Conservation (phyloP, 352 stramenopile genomes). For the Phytophthora cryptogea region DNA sequence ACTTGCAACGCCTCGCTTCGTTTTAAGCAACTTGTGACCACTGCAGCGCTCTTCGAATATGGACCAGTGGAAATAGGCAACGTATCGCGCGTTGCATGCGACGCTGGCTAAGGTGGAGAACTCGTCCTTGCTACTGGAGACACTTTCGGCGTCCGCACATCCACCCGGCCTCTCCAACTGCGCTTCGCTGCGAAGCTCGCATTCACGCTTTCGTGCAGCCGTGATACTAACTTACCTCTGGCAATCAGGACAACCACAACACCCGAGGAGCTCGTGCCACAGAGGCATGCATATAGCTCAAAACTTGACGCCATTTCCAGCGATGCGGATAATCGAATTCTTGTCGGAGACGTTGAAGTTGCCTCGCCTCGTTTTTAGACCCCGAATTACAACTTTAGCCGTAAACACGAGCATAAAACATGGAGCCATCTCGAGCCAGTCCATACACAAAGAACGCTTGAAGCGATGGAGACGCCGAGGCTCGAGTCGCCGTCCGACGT, state of each 20-base stretch:
- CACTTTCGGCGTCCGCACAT: no score
- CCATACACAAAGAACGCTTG: slow-evolving; percentile 8
- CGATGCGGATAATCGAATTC: neutral
- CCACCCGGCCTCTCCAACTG: no score
- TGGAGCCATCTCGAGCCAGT: slow-evolving; percentile 20
- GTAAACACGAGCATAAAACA: neutral
- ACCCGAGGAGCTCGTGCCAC: no score
- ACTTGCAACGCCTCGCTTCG: neutral
- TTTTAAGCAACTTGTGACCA: no score
- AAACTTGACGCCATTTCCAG: neutral
- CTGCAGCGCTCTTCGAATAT: neutral
- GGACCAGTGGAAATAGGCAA: slow-evolving; percentile 6
- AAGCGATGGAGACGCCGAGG: slow-evolving; percentile 20
- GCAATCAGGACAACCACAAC: no score
- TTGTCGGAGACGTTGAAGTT: slow-evolving; percentile 23
- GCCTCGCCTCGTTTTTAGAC: slow-evolving; percentile 16
- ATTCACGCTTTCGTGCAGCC: no score
- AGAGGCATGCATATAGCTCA: no score
- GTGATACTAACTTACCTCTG: no score
- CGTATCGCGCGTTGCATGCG: no score
- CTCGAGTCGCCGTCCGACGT: neutral
- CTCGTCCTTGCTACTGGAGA: no score
- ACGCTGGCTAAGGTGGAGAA: no score
- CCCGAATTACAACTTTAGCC: slow-evolving; percentile 7
- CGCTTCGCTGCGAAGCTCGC: no score